Evolutionary conservation across 305 asterid genomes (phyloP).

Genomic region (Fraxinus floribunda): DNA sequence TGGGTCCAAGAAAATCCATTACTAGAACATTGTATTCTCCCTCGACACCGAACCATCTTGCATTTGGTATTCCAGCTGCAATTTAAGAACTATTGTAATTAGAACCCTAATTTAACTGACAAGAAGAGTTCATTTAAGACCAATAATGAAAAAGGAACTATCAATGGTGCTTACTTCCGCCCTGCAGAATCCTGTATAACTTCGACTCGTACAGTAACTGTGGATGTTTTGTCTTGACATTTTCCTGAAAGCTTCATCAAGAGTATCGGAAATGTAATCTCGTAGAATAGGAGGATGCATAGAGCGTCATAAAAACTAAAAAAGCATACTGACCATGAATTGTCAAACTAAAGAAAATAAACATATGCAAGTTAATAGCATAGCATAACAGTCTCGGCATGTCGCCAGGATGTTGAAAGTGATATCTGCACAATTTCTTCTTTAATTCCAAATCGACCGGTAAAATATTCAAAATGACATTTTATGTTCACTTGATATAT

Average conservation of each 20-base stretch:
- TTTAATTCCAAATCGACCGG: background rate
- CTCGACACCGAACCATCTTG: conserved; percentile 73
- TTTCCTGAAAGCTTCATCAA: conserved; percentile 51
- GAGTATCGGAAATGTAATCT: conserved; percentile 16
- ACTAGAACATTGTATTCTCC: conserved; percentile 76
- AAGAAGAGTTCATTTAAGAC: conserved; percentile 14
- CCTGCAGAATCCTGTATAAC: conserved; percentile 68
- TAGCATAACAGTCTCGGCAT: background rate
- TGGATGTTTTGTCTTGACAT: conserved; percentile 73
- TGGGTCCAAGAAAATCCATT: conserved; percentile 82
- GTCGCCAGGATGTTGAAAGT: background rate
- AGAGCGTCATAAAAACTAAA: background rate
- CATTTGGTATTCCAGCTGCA: conserved; percentile 77
- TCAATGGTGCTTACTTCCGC: conserved; percentile 56
- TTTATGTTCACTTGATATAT: background rate
- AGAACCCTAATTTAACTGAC: conserved; percentile 21
- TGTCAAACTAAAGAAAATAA: background rate
- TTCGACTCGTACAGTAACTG: conserved; percentile 70
- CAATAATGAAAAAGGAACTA: conserved; percentile 17
- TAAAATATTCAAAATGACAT: background rate
- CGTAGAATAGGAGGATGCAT: background rate
- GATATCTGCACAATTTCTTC: background rate
- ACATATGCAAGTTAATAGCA: background rate
- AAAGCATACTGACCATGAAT: background rate
- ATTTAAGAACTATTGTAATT: conserved; percentile 22